Evolutionary conservation across 1,139 yeast species (phyloP), one percentile per base, ranked within the genome.

Genomic region (Sporopachydermia cereana): DNA sequence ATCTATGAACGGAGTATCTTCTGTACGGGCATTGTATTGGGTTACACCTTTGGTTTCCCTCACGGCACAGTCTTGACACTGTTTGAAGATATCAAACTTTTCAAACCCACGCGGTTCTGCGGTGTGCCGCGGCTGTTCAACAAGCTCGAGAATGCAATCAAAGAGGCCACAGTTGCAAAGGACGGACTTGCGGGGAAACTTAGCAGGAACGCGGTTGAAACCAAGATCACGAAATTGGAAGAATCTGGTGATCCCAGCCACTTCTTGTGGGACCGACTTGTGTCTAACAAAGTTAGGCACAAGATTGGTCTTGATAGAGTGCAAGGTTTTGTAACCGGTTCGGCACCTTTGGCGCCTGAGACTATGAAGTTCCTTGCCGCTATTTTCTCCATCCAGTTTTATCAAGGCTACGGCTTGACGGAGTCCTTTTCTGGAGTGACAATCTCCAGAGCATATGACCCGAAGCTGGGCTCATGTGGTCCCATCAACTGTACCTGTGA

Each of bases 331-430:
- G 59, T 72, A 27, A 69, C 80, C 24, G 94, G 94, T 1, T 79
- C 88, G 29, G 94, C 94, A 3, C 93, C 94, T 20, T 74, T 84
- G 47, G 64, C 82, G 21, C 68, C 72, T 20, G 76, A 73, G 31
- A 78, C 85, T 9, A 63, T 79, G 43, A 61, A 67, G 45, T 82
- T 81, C 57, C 62, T 84, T 55, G 77, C 74, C 56, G 75, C 78
- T n/a, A 71, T 79, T 1, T 67, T 83, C 76, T 1, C 42, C 16
- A 5, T 16, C n/a, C 36, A 41, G 17, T 41, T 41, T 17, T 22
- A 22, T 14, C 83, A 77, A 59, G 84, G 84, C 20, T 79, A 78
- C 56, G 85, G 85, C 1, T 62, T 76, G 49, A 78, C 84, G 2
- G 85, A 79, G 20, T 67, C 84, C 1, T 77, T 77, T 61, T 84